phyloP scores from a whole-genome alignment of 768 basidiomycete species.

The Baorangia bicolor region DNA sequence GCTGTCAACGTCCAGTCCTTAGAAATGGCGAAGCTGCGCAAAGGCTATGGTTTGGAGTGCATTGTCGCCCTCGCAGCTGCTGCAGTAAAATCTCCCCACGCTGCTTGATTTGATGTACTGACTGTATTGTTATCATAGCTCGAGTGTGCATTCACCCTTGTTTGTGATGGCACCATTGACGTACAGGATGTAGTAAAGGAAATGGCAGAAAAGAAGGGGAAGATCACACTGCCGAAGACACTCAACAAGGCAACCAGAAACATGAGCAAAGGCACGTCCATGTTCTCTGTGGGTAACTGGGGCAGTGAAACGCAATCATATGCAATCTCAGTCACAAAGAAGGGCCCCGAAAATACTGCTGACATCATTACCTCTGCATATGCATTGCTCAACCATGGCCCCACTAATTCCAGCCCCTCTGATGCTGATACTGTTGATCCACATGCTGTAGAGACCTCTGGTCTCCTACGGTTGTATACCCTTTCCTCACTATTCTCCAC shows the following conservation, averaged over 20 bases:
- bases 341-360: neutral
- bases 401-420: neutral
- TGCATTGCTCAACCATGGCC: neutral
- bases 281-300: slow-evolving; percentile 7
- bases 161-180: neutral
- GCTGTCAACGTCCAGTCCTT: neutral
- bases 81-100: neutral
- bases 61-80: neutral
- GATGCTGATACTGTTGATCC: neutral
- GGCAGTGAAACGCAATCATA: neutral
- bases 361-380: neutral
- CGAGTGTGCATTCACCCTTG: neutral
- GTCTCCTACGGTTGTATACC: no score
- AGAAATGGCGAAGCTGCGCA: neutral
- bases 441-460: no score
- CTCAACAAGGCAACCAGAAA: neutral
- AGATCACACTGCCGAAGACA: neutral
- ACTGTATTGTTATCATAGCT: neutral
- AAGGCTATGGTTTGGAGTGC: neutral
- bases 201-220: slow-evolving; percentile 2
- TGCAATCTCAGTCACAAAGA: neutral
- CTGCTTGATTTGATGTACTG: neutral
- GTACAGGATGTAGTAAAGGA: neutral
- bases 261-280: neutral
- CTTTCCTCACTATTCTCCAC: no score